Base-by-base conservation (phyloP, 371 early-diverging fungal species). In the Gilbertella persicaria region DNA sequence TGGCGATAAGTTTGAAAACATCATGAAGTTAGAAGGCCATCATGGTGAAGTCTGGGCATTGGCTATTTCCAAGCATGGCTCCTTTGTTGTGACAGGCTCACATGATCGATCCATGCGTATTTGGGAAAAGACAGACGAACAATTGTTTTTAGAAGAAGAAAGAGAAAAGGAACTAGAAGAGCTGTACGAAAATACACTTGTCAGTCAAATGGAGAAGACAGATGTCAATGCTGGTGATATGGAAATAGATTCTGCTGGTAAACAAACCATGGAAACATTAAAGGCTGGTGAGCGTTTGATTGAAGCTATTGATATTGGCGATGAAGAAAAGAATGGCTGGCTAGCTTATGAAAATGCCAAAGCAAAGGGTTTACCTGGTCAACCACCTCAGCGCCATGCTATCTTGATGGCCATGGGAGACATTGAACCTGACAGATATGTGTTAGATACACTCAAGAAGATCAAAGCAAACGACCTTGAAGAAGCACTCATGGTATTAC, bases 81-180 rank as follows among this genome's bases (percentile, higher is more conserved):
- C 83, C 45, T 88, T 91, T 65, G 81, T 97, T 4, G 87, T 91
- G 8, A 85, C 94, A 9, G 90, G 87, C 2, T 89, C 94, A 13
- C 94, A 94, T 55, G 98, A 98, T 74, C 85, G 92, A 36, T 93
- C 94, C 12, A 82, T 97, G 62, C 87, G 97, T 54, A 70, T 95
- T 26, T 97, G 95, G 96, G 90, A 92, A 58, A 88, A 88, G 73
- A 93, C 98, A 0, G 96, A 97, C 37, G 98, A 97, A 53, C 95
- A 90, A 66, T 77, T 96, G 45, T 93, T 94, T 55, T 71, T 96
- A 44, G 96, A 96, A 64, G 98, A 98, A 79, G 98, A 98, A 69
- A 84, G 94, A 23, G 97, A 98, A 68, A 85, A 88, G 41, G 95
- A 96, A 65, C 55, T 96, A 49, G 98, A 97, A 58, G 89, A 92